Conservation (phyloP, 805 yeast species). For the Hanseniaspora mollemarum region DNA sequence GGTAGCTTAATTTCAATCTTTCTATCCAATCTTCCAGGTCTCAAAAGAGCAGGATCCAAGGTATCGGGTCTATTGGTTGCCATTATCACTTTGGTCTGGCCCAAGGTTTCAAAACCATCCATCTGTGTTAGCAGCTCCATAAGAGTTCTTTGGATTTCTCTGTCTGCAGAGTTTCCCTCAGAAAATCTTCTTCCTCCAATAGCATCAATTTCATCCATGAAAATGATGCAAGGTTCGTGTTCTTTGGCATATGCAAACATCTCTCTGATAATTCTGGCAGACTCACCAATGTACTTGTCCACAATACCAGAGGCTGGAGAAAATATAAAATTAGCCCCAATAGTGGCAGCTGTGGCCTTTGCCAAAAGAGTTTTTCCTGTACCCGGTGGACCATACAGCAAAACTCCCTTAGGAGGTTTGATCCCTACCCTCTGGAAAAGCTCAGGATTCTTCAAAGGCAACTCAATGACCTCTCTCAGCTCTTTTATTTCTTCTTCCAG, state of each 20-base stretch:
- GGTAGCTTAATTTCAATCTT: constrained; percentile 93
- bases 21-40: constrained; percentile 96
- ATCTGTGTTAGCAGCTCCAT: constrained; percentile 95
- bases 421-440: constrained; percentile 90
- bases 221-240: constrained; percentile 95
- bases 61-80: constrained; percentile 99
- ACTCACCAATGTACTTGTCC: constrained; percentile 95
- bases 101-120: constrained; percentile 96
- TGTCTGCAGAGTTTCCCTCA: constrained; percentile 97
- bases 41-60: constrained; percentile 86
- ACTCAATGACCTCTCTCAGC: constrained; percentile 91
- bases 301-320: constrained; percentile 98
- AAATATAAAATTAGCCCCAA: constrained; percentile 94
- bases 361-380: constrained; percentile 95
- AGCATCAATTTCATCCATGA: constrained; percentile 98
- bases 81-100: constrained; percentile 95
- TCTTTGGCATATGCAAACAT: constrained; percentile 97
- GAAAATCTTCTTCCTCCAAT: constrained; percentile 96
- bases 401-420: constrained; percentile 96
- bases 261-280: constrained; percentile 91
- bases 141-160: constrained; percentile 94
- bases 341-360: constrained; percentile 96
- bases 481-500: constrained; percentile 90
- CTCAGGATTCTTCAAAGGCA: constrained; percentile 95
- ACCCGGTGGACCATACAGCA: constrained; percentile 96